Conservation (phyloP, 2,329 filamentous ascomycete genomes). For the Blumeriella jaapii region DNA sequence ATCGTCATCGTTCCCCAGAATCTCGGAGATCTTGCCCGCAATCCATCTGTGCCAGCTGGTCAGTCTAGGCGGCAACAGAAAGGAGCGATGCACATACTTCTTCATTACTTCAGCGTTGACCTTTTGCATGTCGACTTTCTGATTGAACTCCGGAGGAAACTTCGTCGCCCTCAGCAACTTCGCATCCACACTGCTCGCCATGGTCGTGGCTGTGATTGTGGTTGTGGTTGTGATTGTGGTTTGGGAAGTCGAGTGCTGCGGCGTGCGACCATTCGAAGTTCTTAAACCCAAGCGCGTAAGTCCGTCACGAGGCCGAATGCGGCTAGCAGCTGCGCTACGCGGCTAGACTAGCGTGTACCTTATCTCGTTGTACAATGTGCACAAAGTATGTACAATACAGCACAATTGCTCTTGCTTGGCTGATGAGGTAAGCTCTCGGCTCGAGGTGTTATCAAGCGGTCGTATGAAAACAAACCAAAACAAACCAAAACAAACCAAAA, state of each 20-base stretch:
- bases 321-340: neutral
- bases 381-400: too few relatives aligned
- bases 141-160: constrained; percentile 84
- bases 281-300: constrained; percentile 6
- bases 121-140: constrained; percentile 95
- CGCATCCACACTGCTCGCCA: constrained; percentile 78
- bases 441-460: too few relatives aligned
- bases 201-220: too few relatives aligned
- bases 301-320: constrained; percentile 16
- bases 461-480: too few relatives aligned
- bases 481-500: too few relatives aligned
- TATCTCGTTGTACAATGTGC: neutral
- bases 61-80: constrained; percentile 9
- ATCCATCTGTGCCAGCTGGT: constrained; percentile 62
- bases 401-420: too few relatives aligned
- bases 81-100: constrained; percentile 50
- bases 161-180: constrained; percentile 86
- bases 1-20: constrained; percentile 88
- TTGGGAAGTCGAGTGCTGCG: too few relatives aligned
- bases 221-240: too few relatives aligned
- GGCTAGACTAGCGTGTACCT: constrained; percentile 7
- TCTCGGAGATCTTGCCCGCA: constrained; percentile 71
- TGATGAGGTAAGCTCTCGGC: too few relatives aligned
- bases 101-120: constrained; percentile 97
- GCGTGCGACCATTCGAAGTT: too few relatives aligned